These are phyloP conservation scores for Flaveria ramosissima DNA, from an alignment of 129 eudicot genomes.

Conservation along the genomic window DNA sequence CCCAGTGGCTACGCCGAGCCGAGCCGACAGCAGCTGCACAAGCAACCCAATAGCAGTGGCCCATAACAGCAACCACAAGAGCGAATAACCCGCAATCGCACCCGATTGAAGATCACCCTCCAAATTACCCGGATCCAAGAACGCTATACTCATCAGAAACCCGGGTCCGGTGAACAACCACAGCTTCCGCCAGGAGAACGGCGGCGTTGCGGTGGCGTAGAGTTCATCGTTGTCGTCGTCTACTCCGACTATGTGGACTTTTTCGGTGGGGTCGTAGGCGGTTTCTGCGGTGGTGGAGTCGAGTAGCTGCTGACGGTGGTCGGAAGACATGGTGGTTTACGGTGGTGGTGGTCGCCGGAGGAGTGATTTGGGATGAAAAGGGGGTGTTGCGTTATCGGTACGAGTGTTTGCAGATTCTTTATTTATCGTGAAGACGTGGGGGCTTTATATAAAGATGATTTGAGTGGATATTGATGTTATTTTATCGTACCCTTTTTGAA, in stretches of 20 bases:
- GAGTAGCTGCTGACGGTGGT: background rate
- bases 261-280: constrained; percentile 12
- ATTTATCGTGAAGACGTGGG: background rate
- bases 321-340: constrained; percentile 11
- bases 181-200: constrained; percentile 12
- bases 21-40: constrained; percentile 4
- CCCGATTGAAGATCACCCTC: constrained; percentile 17
- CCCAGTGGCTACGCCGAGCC: constrained; percentile 18
- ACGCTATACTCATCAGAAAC: constrained; percentile 4
- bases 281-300: background rate
- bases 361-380: background rate
- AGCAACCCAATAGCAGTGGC: constrained; percentile 16
- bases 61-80: constrained; percentile 9
- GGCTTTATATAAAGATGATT: background rate
- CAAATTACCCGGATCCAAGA: constrained; percentile 21
- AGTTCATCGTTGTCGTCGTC: background rate
- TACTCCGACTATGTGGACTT: constrained; percentile 14
- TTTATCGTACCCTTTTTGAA: background rate
- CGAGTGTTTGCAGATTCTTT: constrained; percentile 3
- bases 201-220: background rate
- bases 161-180: constrained; percentile 17
- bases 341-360: background rate
- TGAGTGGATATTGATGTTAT: background rate
- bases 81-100: constrained; percentile 11
- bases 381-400: background rate